A percentile compares a stretch with the other conserved stretches of the same genome.
Conservation (phyloP, 2,329 filamentous ascomycete genomes). For the Aspergillus carbonarius region DNA sequence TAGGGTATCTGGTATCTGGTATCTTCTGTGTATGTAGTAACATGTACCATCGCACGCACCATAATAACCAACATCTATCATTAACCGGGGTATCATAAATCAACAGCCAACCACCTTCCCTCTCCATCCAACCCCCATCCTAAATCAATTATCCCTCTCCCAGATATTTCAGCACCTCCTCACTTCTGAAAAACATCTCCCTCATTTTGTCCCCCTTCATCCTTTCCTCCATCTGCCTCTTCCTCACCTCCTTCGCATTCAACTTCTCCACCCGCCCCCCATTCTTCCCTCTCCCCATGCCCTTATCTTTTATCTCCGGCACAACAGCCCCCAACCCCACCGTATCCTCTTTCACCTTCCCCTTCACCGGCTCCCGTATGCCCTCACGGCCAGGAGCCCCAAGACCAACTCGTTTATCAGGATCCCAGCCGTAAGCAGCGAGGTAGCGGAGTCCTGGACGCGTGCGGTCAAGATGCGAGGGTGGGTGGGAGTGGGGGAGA, state of each 20-base stretch:
- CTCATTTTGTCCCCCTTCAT: constrained; percentile 64
- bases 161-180: constrained; percentile 75
- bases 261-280: constrained; percentile 45
- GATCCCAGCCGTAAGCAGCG: constrained; percentile 59
- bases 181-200: constrained; percentile 69
- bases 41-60: background rate
- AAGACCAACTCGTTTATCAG: constrained; percentile 65
- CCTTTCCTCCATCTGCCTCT: constrained; percentile 61
- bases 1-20: constrained; percentile 7
- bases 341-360: constrained; percentile 69
- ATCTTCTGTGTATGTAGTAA: constrained; percentile 1
- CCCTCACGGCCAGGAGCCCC: constrained; percentile 68
- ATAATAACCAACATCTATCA: constrained; percentile 3
- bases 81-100: constrained; percentile 2
- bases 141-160: constrained; percentile 11
- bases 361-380: constrained; percentile 72
- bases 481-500: constrained; percentile 57
- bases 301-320: constrained; percentile 28
- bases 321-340: constrained; percentile 64
- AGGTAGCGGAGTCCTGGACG: constrained; percentile 57
- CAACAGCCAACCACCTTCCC: background rate
- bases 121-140: background rate
- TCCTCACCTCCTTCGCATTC: constrained; percentile 69
- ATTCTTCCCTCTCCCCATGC: constrained; percentile 26
- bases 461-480: constrained; percentile 58